Conservation (phyloP, 2,329 filamentous ascomycete genomes). For the Bipolaris cookei region DNA sequence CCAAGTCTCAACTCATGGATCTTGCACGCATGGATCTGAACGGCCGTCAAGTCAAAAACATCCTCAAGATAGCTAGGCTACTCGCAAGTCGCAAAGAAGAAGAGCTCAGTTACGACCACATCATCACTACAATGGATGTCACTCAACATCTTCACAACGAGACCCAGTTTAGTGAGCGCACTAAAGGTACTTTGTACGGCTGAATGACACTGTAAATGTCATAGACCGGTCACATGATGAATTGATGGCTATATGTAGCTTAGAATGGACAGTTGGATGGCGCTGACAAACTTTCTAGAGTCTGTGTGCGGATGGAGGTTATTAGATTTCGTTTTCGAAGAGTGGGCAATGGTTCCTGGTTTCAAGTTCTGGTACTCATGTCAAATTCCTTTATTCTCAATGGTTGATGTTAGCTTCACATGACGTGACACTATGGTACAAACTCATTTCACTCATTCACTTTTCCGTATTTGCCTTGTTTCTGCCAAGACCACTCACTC, state of each 20-base stretch:
- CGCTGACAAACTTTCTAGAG: background rate
- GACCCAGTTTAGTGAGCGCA: conserved; percentile 39
- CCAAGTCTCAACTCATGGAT: conserved; percentile 24
- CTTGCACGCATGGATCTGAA: conserved; percentile 55
- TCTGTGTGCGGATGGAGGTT: too few relatives aligned
- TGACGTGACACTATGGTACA: background rate
- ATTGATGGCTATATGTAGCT: background rate
- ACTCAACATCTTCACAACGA: conserved; percentile 51
- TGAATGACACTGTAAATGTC: background rate
- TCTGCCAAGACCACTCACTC: background rate
- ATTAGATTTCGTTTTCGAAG: background rate
- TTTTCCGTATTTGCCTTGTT: background rate
- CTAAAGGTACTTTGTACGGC: conserved; percentile 27
- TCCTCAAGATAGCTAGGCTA: conserved; percentile 41
- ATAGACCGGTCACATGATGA: background rate
- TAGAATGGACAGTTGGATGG: background rate
- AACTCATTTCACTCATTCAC: background rate
- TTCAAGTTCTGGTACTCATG: background rate
- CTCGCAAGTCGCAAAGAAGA: conserved; percentile 38
- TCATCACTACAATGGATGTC: conserved; percentile 47
- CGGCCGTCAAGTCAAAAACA: conserved; percentile 61
- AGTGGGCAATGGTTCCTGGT: background rate
- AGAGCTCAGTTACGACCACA: conserved; percentile 37
- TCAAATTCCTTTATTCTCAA: background rate
- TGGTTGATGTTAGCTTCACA: background rate